Evolutionary conservation across 2,329 filamentous ascomycete species (phyloP).

Genomic region (Fusarium poae): DNA sequence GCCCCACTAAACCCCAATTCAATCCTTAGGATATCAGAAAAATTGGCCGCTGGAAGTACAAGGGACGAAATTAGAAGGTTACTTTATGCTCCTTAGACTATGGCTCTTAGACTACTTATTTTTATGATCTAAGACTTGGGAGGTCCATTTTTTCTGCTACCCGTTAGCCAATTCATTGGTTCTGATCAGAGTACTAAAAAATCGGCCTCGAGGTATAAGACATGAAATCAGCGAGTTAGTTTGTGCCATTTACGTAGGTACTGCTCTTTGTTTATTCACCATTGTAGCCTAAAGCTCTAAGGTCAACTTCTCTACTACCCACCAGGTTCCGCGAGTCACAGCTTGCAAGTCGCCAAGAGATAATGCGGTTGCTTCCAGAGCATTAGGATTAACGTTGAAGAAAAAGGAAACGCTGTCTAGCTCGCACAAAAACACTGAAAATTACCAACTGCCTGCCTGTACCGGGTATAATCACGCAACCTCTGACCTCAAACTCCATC

Average conservation of each 20-base stretch:
- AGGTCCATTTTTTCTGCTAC: too few species aligned
- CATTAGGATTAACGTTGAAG: slow-evolving; percentile 7
- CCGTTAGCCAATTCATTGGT: too few species aligned
- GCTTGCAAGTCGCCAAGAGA: background rate
- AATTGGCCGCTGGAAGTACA: background rate
- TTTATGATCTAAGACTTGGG: too few species aligned
- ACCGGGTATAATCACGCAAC: slow-evolving; percentile 49
- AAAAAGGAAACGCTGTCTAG: slow-evolving; percentile 16
- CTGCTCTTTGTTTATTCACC: background rate
- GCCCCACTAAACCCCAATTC: background rate
- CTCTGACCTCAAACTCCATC: slow-evolving; percentile 43
- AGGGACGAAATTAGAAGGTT: background rate
- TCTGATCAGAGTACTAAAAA: too few species aligned
- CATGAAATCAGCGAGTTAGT: background rate
- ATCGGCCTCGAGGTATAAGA: background rate
- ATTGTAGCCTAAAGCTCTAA: background rate
- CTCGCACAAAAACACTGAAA: slow-evolving; percentile 27
- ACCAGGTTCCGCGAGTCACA: background rate
- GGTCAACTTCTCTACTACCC: too few species aligned
- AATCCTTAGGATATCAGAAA: background rate
- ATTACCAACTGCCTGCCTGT: slow-evolving; percentile 41
- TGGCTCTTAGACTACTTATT: too few species aligned
- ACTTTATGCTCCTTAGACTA: background rate
- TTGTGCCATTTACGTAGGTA: background rate
- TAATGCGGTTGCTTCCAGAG: slow-evolving; percentile 19